A percentile compares a stretch with the other conserved stretches of the same genome.
Conservation (phyloP, 768 basidiomycete species). For the Russula sp. region DNA sequence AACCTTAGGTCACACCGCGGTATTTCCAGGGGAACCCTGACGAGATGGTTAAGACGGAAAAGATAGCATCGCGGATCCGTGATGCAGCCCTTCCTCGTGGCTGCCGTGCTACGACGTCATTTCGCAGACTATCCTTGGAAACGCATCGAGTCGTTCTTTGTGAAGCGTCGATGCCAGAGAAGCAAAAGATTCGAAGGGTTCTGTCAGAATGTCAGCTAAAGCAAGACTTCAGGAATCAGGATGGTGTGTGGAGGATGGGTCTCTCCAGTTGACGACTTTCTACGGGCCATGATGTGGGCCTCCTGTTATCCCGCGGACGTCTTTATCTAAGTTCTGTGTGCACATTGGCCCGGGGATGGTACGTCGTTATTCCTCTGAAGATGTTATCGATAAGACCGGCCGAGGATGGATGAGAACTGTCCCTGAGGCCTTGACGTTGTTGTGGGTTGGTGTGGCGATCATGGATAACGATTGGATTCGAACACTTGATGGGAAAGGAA, state of each 20-base stretch:
- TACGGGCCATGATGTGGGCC: not conserved
- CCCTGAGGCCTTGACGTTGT: not conserved
- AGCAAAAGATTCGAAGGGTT: not conserved
- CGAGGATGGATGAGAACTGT: not conserved
- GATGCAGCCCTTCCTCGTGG: slow-evolving; percentile 3
- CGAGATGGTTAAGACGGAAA: not conserved
- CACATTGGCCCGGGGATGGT: not conserved
- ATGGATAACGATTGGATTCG: not conserved
- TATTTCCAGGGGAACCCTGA: not conserved
- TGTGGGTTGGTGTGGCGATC: not conserved
- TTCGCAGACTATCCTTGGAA: slow-evolving; percentile 2
- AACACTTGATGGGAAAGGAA: not conserved
- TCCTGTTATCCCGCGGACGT: not conserved
- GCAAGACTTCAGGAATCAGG: not conserved
- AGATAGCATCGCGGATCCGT: slow-evolving; percentile 5
- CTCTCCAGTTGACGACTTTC: not conserved
- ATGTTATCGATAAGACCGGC: not conserved
- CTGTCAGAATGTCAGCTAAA: not conserved
- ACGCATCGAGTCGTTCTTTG: not conserved
- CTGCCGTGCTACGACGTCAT: not conserved
- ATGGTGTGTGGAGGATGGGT: not conserved
- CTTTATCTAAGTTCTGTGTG: not conserved
- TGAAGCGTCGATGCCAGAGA: not conserved
- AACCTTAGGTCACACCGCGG: slow-evolving; percentile 9
- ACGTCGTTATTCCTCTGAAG: not conserved